phyloP scores from a whole-genome alignment of 768 basidiomycete genomes.

The Clitopilus hobsonii region DNA sequence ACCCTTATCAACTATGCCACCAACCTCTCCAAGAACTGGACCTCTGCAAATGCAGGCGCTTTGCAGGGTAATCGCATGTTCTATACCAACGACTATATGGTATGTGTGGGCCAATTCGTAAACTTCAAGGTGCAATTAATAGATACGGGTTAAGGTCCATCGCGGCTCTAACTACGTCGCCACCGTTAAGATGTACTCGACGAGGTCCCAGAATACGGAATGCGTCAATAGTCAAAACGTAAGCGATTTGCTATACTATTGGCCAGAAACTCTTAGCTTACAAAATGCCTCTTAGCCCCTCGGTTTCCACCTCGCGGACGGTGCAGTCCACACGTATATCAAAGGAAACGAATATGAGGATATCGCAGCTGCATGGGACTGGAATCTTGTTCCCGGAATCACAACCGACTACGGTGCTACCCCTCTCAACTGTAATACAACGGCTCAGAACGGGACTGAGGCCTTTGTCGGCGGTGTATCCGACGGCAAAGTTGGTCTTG shows the following conservation, averaged over 20 bases:
- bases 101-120: background rate
- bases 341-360: conserved; percentile 70
- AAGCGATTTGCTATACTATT: conserved; percentile 9
- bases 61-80: conserved; percentile 20
- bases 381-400: conserved; percentile 72
- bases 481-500: conserved; percentile 49
- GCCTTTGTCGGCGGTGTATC: conserved; percentile 65
- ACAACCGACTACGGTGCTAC: conserved; percentile 63
- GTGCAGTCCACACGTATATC: conserved; percentile 58
- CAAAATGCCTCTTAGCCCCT: no score
- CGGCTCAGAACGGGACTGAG: conserved; percentile 41
- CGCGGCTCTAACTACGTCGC: conserved; percentile 44
- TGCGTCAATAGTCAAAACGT: conserved; percentile 64
- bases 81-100: conserved; percentile 20
- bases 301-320: conserved; percentile 70
- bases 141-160: conserved; percentile 8
- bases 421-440: conserved; percentile 40
- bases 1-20: conserved; percentile 19
- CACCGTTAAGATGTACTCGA: conserved; percentile 60
- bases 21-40: conserved; percentile 14
- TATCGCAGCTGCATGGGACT: conserved; percentile 70
- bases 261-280: no score
- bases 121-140: background rate
- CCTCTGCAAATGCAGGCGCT: conserved; percentile 16
- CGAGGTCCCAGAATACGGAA: conserved; percentile 56